These are phyloP conservation scores for Ophiostoma fasciatum DNA, from an alignment of 2,329 filamentous ascomycete genomes.

Conservation along the genomic window DNA sequence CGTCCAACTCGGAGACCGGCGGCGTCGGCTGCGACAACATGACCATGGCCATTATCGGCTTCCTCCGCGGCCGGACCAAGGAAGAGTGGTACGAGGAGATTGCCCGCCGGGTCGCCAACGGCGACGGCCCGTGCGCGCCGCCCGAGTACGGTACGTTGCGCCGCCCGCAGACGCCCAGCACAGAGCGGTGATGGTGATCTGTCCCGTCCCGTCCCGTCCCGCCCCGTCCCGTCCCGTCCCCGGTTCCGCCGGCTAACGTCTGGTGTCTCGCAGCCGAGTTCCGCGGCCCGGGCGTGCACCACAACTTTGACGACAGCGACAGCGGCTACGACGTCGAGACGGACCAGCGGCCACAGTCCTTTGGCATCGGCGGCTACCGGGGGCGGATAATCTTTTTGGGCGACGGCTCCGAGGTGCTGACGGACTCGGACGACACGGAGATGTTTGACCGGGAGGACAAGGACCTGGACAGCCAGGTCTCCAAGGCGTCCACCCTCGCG, in stretches of 20 bases:
- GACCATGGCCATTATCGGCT: slow-evolving; percentile 87
- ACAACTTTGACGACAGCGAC: slow-evolving; percentile 69
- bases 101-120: slow-evolving; percentile 82
- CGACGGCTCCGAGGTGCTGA: slow-evolving; percentile 84
- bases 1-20: slow-evolving; percentile 93
- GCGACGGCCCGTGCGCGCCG: slow-evolving; percentile 94
- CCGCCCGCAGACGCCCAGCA: too few species aligned
- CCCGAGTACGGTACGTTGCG: slow-evolving; percentile 95
- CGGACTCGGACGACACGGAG: slow-evolving; percentile 77
- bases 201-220: slow-evolving; percentile 4
- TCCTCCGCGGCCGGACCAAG: slow-evolving; percentile 83
- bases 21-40: slow-evolving; percentile 99
- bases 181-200: too few species aligned
- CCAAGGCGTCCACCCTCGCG: slow-evolving; percentile 43
- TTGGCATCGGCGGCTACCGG: slow-evolving; percentile 54
- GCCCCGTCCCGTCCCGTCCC: too few species aligned
- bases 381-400: slow-evolving; percentile 89
- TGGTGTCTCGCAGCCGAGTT: slow-evolving; percentile 73
- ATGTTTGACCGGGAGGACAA: slow-evolving; percentile 92
- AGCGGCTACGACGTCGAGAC: slow-evolving; percentile 63
- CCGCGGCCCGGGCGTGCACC: slow-evolving; percentile 67
- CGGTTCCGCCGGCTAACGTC: too few species aligned
- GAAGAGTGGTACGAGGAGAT: slow-evolving; percentile 98
- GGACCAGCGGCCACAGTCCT: slow-evolving; percentile 47
- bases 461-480: slow-evolving; percentile 71